A percentile compares a stretch with the other conserved stretches of the same genome.
phyloP scores from a whole-genome alignment of 306 rosid species.

The Phaseolus lunatus region DNA sequence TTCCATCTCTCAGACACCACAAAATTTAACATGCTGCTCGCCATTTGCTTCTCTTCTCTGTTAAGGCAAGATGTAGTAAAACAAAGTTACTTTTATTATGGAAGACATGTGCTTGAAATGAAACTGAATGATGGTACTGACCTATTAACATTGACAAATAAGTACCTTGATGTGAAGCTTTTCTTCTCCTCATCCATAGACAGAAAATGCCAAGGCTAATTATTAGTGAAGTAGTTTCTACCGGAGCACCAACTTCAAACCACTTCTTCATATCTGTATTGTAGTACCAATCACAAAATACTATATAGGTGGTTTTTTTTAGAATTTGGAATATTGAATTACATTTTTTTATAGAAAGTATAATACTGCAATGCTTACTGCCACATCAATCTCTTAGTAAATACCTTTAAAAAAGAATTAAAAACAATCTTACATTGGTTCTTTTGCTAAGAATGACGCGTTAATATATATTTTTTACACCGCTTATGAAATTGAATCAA shows the following conservation, averaged over 20 bases:
- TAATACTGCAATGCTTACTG: background rate
- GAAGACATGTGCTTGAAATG: background rate
- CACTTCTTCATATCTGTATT: conserved; percentile 35
- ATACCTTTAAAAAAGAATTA: too few relatives aligned
- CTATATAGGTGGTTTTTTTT: background rate
- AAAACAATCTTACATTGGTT: too few relatives aligned
- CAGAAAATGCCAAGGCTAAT: conserved; percentile 3
- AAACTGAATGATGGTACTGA: background rate
- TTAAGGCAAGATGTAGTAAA: background rate
- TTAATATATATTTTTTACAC: background rate
- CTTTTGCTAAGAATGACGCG: background rate
- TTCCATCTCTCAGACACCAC: background rate
- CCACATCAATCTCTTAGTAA: background rate
- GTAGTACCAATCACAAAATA: background rate
- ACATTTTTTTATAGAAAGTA: background rate
- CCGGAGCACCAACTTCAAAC: background rate
- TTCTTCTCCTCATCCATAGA: conserved; percentile 14
- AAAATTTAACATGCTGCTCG: background rate
- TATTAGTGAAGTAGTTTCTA: background rate
- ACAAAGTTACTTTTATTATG: background rate
- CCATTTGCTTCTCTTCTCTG: conserved; percentile 1
- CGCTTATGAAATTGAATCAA: background rate
- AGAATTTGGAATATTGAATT: background rate
- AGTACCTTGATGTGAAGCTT: conserved; percentile 27
- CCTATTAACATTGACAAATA: background rate